Conservation (phyloP, 129 eudicot species). For the Tagetes patula region DNA sequence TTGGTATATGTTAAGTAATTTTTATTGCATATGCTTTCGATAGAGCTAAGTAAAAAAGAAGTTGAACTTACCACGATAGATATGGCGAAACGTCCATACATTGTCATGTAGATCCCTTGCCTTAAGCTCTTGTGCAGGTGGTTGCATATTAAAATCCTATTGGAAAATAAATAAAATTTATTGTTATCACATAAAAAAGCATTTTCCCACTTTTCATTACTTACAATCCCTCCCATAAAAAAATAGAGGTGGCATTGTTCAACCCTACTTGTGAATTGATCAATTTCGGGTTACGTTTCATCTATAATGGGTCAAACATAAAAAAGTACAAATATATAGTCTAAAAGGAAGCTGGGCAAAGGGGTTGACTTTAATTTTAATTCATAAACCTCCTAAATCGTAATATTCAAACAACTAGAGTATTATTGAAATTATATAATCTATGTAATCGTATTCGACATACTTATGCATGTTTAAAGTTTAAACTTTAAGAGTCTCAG, state of each 20-base stretch:
- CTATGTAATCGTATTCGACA: neutral
- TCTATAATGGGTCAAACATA: neutral
- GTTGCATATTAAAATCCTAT: slow-evolving; percentile 94
- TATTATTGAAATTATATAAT: neutral
- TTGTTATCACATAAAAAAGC: neutral
- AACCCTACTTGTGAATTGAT: neutral
- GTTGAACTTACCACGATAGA: slow-evolving; percentile 77
- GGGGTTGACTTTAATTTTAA: neutral
- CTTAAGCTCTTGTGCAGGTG: slow-evolving; percentile 91
- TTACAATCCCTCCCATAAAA: neutral
- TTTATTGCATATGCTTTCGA: neutral
- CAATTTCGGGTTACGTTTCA: neutral
- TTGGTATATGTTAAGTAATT: neutral
- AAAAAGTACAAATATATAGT: neutral
- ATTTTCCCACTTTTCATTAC: neutral
- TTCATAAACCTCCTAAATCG: neutral
- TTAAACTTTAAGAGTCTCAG: neutral
- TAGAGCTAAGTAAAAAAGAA: neutral
- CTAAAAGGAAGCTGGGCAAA: neutral
- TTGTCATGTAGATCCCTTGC: slow-evolving; percentile 91
- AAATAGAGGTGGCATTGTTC: neutral
- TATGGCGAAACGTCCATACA: slow-evolving; percentile 89
- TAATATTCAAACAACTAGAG: neutral
- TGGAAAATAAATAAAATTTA: neutral
- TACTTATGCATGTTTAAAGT: neutral